These are phyloP conservation scores for Amborella trichopoda DNA, from an alignment of 164 flowering plant species.

Conservation along the genomic window DNA sequence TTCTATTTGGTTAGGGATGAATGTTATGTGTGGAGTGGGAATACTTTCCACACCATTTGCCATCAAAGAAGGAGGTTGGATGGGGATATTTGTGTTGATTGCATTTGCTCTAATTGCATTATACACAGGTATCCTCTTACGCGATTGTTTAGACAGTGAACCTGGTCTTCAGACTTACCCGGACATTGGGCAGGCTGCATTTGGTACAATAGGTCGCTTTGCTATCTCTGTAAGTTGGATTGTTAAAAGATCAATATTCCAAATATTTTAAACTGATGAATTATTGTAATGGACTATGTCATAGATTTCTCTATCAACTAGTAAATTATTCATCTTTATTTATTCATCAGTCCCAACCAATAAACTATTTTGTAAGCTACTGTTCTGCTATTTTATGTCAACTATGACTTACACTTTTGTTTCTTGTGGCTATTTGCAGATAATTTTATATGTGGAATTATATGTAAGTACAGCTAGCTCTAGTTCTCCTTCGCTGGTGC, in stretches of 20 bases:
- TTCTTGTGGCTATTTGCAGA: slow-evolving; percentile 44
- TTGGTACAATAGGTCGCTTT: slow-evolving; percentile 68
- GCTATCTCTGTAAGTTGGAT: slow-evolving; percentile 69
- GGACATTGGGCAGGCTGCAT: slow-evolving; percentile 98
- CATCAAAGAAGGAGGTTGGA: slow-evolving; percentile 88
- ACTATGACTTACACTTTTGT: slow-evolving; percentile 3
- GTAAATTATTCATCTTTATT: no score
- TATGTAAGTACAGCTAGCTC: slow-evolving; percentile 62
- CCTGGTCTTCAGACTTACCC: slow-evolving; percentile 97
- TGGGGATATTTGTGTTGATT: slow-evolving; percentile 50
- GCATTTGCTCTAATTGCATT: slow-evolving; percentile 60
- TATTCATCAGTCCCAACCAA: no score
- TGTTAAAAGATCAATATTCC: no score
- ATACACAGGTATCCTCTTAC: slow-evolving; percentile 85
- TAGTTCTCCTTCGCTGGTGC: no score
- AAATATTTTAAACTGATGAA: no score
- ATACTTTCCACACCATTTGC: slow-evolving; percentile 90
- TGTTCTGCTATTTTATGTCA: neutral
- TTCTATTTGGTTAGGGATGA: slow-evolving; percentile 41
- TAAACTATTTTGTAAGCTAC: neutral
- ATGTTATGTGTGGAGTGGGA: slow-evolving; percentile 96
- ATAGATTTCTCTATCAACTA: no score
- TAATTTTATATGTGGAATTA: slow-evolving; percentile 72
- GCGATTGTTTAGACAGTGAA: slow-evolving; percentile 79
- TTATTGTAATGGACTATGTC: no score